A percentile compares a stretch with the other conserved stretches of the same genome.
phyloP scores from a whole-genome alignment of 2,329 filamentous ascomycete species.

The Talaromyces sp. region DNA sequence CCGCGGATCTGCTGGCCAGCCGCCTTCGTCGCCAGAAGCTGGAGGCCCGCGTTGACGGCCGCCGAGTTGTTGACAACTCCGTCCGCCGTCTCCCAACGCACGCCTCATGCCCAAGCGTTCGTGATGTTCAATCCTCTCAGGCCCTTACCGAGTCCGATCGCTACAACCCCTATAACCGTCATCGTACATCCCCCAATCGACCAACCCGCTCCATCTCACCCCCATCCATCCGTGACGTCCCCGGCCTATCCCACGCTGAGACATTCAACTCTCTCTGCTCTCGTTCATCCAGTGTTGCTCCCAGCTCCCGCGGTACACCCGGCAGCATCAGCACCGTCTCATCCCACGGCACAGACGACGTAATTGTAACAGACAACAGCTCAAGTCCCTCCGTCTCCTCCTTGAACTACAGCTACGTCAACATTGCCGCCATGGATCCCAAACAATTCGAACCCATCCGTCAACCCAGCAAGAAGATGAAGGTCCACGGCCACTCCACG shows the following conservation, averaged over 20 bases:
- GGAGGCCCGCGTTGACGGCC: constrained; percentile 32
- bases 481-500: constrained; percentile 26
- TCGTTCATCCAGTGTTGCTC: constrained; percentile 47
- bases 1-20: constrained; percentile 38
- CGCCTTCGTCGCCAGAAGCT: constrained; percentile 42
- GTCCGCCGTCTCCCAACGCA: constrained; percentile 33
- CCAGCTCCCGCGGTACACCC: constrained; percentile 48
- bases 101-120: constrained; percentile 32
- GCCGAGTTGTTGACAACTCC: constrained; percentile 23
- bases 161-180: constrained; percentile 42
- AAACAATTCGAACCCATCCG: constrained; percentile 35
- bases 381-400: constrained; percentile 36
- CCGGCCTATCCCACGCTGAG: constrained; percentile 44
- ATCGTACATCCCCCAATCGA: constrained; percentile 38
- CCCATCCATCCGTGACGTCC: constrained; percentile 48
- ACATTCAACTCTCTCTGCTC: constrained; percentile 46
- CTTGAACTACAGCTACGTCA: constrained; percentile 40
- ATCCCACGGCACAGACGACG: constrained; percentile 36
- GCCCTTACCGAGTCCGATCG: constrained; percentile 36
- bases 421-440: constrained; percentile 32
- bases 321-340: constrained; percentile 45
- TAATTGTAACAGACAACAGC: constrained; percentile 38
- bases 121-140: constrained; percentile 37
- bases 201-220: constrained; percentile 45
- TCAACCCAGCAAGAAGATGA: constrained; percentile 47